These are phyloP conservation scores for Tricholoma sp. DNA, from an alignment of 768 basidiomycete species.

Conservation along the genomic window DNA sequence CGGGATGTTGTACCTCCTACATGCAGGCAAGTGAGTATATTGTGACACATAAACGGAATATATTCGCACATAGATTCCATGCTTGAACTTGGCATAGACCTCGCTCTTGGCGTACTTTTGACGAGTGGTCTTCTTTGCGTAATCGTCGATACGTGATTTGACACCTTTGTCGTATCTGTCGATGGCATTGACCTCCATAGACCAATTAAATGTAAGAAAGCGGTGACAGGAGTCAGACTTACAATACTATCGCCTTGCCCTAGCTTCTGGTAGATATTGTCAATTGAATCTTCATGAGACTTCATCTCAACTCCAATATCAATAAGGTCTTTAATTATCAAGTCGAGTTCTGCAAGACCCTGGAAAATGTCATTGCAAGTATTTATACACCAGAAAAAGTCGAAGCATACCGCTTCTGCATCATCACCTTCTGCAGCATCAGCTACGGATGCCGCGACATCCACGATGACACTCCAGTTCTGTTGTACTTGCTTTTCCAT, in stretches of 20 bases:
- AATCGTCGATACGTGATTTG: conserved; percentile 36
- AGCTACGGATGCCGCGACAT: conserved; percentile 54
- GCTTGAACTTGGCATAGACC: conserved; percentile 57
- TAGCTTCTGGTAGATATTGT: conserved; percentile 52
- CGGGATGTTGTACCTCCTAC: conserved; percentile 66
- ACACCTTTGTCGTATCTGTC: conserved; percentile 48
- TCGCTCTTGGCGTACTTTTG: conserved; percentile 72
- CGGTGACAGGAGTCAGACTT: conserved; percentile 19
- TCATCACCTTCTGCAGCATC: conserved; percentile 55
- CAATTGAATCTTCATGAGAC: conserved; percentile 48
- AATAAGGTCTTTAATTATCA: conserved; percentile 61
- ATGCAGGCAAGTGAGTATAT: not conserved
- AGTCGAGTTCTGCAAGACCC: conserved; percentile 59
- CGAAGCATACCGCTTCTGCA: conserved; percentile 40
- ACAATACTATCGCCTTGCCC: conserved; percentile 57
- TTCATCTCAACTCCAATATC: conserved; percentile 62
- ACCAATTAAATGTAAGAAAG: not conserved
- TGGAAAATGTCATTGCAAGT: conserved; percentile 19
- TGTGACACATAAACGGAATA: not conserved
- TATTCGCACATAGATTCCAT: conserved; percentile 54
- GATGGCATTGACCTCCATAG: conserved; percentile 43
- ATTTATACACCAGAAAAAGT: not conserved
- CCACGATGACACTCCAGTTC: conserved; percentile 40
- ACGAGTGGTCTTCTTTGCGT: conserved; percentile 58
- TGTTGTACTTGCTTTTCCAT: conserved; percentile 46